Percentiles rank a stretch among this genome's conserved stretches.
These are phyloP conservation scores for Lophiotrema nucula DNA, from an alignment of 495 filamentous ascomycete genomes.

Conservation along the genomic window DNA sequence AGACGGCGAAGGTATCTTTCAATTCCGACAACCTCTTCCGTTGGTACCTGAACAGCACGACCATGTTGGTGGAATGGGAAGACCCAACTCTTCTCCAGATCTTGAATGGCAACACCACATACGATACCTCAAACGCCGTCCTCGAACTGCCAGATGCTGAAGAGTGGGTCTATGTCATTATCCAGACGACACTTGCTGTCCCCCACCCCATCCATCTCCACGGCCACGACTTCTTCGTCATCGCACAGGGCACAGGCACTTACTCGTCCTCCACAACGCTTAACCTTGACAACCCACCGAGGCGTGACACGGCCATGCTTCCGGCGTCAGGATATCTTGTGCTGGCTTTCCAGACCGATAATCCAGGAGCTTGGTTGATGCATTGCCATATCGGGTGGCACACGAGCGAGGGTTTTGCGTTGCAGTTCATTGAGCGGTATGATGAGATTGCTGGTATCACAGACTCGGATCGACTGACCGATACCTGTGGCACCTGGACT, in stretches of 20 bases:
- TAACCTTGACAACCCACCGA: constrained; percentile 15
- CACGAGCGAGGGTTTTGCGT: constrained; percentile 8
- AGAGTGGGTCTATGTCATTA: constrained; percentile 52
- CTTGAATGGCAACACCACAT: constrained; percentile 38
- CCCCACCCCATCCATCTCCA: constrained; percentile 21
- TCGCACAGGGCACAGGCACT: constrained; percentile 16
- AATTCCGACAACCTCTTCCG: constrained; percentile 1
- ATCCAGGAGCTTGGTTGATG: constrained; percentile 24
- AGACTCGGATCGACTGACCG: neutral
- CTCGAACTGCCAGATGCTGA: constrained; percentile 41
- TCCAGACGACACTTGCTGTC: constrained; percentile 32
- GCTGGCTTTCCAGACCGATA: constrained; percentile 22
- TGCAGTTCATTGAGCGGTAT: constrained; percentile 19
- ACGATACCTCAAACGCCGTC: constrained; percentile 38
- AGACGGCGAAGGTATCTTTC: constrained; percentile 29
- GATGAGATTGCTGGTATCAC: constrained; percentile 10
- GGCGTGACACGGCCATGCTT: constrained; percentile 13
- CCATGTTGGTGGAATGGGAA: constrained; percentile 46
- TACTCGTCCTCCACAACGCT: constrained; percentile 8
- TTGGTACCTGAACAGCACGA: constrained; percentile 47
- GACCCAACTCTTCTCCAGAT: constrained; percentile 46
- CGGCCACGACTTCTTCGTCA: constrained; percentile 21
- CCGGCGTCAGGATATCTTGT: constrained; percentile 17
- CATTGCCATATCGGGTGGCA: constrained; percentile 30
- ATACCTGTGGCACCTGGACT: constrained; percentile 9